These are phyloP conservation scores for Termitomyces sp. DNA, from an alignment of 768 basidiomycete species.

Conservation along the genomic window DNA sequence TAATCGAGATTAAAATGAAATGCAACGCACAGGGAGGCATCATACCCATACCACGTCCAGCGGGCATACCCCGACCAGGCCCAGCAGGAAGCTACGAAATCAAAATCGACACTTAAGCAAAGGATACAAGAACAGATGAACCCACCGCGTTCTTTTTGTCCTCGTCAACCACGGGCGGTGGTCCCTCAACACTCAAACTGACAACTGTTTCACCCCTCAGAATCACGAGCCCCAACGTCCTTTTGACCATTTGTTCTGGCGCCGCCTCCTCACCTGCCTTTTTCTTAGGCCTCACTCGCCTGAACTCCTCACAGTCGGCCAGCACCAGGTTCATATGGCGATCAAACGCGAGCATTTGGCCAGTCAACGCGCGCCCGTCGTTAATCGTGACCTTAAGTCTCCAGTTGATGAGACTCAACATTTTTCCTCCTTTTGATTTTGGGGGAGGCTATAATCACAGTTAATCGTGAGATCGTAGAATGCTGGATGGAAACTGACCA, in stretches of 20 bases:
- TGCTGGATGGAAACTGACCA: slow-evolving; percentile 34
- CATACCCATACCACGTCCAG: slow-evolving; percentile 96
- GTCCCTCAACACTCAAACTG: slow-evolving; percentile 91
- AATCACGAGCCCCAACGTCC: slow-evolving; percentile 94
- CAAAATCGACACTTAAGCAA: slow-evolving; percentile 10
- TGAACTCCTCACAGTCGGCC: slow-evolving; percentile 97
- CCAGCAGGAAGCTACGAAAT: slow-evolving; percentile 67
- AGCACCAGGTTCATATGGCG: slow-evolving; percentile 99
- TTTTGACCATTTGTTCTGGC: slow-evolving; percentile 90
- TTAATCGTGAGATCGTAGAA: slow-evolving; percentile 2
- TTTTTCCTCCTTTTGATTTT: slow-evolving; percentile 97
- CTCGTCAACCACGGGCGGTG: slow-evolving; percentile 86
- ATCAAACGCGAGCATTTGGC: slow-evolving; percentile 99
- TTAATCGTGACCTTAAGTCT: slow-evolving; percentile 94
- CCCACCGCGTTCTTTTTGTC: slow-evolving; percentile 80
- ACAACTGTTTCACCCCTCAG: slow-evolving; percentile 95
- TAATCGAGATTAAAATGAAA: neutral
- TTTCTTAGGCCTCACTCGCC: slow-evolving; percentile 89
- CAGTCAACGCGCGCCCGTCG: slow-evolving; percentile 93
- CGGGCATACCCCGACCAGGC: slow-evolving; percentile 93
- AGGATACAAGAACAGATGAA: slow-evolving; percentile 1
- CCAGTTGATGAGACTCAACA: slow-evolving; percentile 98
- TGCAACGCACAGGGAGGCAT: slow-evolving; percentile 70
- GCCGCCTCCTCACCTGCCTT: slow-evolving; percentile 76
- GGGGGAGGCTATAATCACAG: slow-evolving; percentile 70